These are phyloP conservation scores for Kwoniella heveanensis DNA, from an alignment of 768 basidiomycete genomes.

Conservation along the genomic window DNA sequence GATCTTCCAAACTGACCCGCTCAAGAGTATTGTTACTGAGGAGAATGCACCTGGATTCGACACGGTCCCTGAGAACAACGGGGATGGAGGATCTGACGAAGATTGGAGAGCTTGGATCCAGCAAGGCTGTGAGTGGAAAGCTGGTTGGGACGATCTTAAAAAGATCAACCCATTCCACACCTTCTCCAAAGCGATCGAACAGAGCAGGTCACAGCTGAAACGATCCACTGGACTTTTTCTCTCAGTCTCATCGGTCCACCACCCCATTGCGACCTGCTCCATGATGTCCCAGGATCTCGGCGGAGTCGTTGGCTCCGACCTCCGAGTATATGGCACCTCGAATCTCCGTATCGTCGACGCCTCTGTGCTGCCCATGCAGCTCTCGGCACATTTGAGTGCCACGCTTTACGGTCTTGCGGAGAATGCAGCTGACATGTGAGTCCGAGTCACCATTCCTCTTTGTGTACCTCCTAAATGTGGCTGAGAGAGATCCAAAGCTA, in stretches of 20 bases:
- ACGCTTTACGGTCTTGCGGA: constrained; percentile 60
- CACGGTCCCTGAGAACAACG: constrained; percentile 18
- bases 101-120: constrained; percentile 22
- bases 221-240: constrained; percentile 27
- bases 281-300: constrained; percentile 64
- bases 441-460: no score
- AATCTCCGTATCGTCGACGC: constrained; percentile 64
- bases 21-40: constrained; percentile 59
- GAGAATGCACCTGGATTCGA: constrained; percentile 62
- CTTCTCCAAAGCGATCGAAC: neutral
- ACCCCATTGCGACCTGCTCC: constrained; percentile 64
- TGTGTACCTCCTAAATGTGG: no score
- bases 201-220: neutral
- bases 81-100: constrained; percentile 16
- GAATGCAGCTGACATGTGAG: constrained; percentile 58
- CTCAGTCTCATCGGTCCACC: constrained; percentile 55
- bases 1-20: constrained; percentile 62
- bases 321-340: constrained; percentile 64
- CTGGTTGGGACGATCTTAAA: no score
- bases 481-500: neutral
- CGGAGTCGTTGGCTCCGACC: constrained; percentile 64
- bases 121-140: constrained; percentile 22
- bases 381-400: constrained; percentile 61
- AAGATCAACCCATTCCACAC: no score
- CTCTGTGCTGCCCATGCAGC: constrained; percentile 64